Evolutionary conservation across 2,329 filamentous ascomycete genomes (phyloP).

Genomic region (Botryotinia calthae): DNA sequence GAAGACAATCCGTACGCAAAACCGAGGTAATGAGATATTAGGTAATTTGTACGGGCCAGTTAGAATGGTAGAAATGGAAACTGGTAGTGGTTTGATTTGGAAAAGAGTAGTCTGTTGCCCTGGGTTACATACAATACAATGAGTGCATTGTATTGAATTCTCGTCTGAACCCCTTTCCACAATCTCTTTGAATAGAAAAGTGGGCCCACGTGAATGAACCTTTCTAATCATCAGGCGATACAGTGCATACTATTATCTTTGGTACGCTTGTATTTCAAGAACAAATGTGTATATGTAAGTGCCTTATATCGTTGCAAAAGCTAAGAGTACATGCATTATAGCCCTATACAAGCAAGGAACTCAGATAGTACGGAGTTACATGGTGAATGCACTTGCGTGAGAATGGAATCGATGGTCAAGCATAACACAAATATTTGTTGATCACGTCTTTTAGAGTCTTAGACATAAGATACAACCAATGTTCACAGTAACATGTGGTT

Average conservation of each 20-base stretch:
- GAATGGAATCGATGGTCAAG: not conserved
- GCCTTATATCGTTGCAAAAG: not conserved
- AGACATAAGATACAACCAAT: too few species aligned
- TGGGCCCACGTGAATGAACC: not conserved
- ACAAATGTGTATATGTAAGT: too few species aligned
- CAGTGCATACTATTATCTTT: not conserved
- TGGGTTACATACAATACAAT: not conserved
- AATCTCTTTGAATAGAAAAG: not conserved
- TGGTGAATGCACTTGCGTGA: not conserved
- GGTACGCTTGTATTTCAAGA: not conserved
- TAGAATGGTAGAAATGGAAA: not conserved
- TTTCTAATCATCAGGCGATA: not conserved
- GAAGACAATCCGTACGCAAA: not conserved
- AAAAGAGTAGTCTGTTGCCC: not conserved
- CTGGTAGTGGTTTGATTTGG: not conserved
- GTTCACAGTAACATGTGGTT: not conserved
- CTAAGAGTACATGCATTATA: not conserved
- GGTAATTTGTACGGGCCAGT: not conserved
- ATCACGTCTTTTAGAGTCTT: not conserved
- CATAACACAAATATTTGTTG: not conserved
- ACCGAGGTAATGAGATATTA: not conserved
- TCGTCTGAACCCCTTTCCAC: slow-evolving; percentile 14
- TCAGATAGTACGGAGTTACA: not conserved
- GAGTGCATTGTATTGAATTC: not conserved
- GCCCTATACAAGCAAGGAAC: not conserved